Evolutionary conservation across 2,329 filamentous ascomycete genomes (phyloP).

Genomic region (Pyrenochaeta sp.): DNA sequence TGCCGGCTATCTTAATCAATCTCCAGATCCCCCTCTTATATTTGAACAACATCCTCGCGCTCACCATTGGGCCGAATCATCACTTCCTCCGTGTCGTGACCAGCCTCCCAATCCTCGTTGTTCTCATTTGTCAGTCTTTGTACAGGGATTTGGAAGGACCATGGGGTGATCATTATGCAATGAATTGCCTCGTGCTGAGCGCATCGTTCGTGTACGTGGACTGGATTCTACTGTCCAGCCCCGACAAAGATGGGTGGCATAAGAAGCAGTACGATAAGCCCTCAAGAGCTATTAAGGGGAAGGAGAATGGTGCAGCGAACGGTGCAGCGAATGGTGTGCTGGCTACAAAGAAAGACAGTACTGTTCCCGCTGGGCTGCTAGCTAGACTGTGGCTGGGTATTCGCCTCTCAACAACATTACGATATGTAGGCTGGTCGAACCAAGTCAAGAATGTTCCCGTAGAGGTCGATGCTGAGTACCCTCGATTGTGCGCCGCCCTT

Average conservation of each 20-base stretch:
- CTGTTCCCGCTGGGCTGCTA: slow-evolving; percentile 13
- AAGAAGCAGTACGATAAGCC: slow-evolving; percentile 21
- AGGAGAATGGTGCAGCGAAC: neutral
- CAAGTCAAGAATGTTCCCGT: slow-evolving; percentile 38
- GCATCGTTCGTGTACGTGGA: slow-evolving; percentile 25
- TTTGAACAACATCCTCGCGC: slow-evolving; percentile 19
- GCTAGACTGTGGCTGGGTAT: slow-evolving; percentile 33
- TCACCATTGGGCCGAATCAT: slow-evolving; percentile 17
- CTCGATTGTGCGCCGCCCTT: slow-evolving; percentile 23
- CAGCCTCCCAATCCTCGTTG: slow-evolving; percentile 20
- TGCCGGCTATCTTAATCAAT: slow-evolving; percentile 10
- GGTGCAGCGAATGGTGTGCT: neutral
- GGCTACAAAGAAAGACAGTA: neutral
- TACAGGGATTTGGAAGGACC: slow-evolving; percentile 15
- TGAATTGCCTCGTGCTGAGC: slow-evolving; percentile 15
- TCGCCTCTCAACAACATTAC: slow-evolving; percentile 18
- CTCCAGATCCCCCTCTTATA: slow-evolving; percentile 25
- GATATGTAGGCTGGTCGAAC: slow-evolving; percentile 37
- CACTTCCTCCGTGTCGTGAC: slow-evolving; percentile 13
- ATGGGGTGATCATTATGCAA: slow-evolving; percentile 24
- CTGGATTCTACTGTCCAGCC: slow-evolving; percentile 28
- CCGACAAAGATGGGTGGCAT: slow-evolving; percentile 35
- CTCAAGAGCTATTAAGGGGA: neutral
- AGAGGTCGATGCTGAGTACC: slow-evolving; percentile 25
- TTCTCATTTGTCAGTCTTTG: slow-evolving; percentile 28